These are phyloP conservation scores for Ilyonectria destructans DNA, from an alignment of 2,329 filamentous ascomycete genomes.

Conservation along the genomic window DNA sequence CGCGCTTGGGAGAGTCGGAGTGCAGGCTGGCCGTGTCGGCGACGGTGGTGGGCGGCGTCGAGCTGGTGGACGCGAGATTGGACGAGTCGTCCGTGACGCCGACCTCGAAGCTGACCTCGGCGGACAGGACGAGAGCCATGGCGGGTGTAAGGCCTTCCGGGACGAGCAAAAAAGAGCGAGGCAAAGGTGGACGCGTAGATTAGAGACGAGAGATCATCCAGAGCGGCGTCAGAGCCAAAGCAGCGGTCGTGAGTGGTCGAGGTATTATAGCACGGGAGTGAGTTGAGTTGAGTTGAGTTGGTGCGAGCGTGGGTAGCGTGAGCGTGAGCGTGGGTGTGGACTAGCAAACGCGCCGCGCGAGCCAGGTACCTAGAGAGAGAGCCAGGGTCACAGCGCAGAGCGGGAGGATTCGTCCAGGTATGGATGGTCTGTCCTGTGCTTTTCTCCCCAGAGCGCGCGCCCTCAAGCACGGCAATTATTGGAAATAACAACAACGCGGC, in stretches of 20 bases:
- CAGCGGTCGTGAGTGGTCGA: constrained; percentile 6
- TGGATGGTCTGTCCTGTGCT: constrained; percentile 18
- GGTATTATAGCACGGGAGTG: constrained; percentile 15
- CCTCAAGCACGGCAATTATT: constrained; percentile 27
- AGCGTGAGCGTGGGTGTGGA: constrained; percentile 23
- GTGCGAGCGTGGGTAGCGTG: constrained; percentile 21
- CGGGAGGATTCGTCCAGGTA: not conserved
- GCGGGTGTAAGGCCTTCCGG: constrained; percentile 17
- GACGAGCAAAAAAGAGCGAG: not conserved
- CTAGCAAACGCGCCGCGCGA: constrained; percentile 29
- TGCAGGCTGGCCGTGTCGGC: constrained; percentile 74
- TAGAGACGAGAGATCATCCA: constrained; percentile 34
- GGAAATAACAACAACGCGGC: constrained; percentile 28
- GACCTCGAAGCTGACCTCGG: constrained; percentile 53
- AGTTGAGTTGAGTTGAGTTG: constrained; percentile 13
- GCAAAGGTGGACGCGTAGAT: constrained; percentile 39
- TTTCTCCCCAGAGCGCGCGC: constrained; percentile 20
- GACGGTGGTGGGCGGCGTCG: constrained; percentile 78
- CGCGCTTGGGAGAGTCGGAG: constrained; percentile 61
- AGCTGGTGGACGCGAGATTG: constrained; percentile 71
- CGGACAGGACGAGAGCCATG: constrained; percentile 53
- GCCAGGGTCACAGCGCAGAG: constrained; percentile 1
- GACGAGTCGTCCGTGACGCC: constrained; percentile 58
- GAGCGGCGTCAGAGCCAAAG: constrained; percentile 5
- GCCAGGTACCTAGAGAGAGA: not conserved